Evolutionary conservation across 177 flowering plant genomes (phyloP).

Genomic region (Vitis hybrid): DNA sequence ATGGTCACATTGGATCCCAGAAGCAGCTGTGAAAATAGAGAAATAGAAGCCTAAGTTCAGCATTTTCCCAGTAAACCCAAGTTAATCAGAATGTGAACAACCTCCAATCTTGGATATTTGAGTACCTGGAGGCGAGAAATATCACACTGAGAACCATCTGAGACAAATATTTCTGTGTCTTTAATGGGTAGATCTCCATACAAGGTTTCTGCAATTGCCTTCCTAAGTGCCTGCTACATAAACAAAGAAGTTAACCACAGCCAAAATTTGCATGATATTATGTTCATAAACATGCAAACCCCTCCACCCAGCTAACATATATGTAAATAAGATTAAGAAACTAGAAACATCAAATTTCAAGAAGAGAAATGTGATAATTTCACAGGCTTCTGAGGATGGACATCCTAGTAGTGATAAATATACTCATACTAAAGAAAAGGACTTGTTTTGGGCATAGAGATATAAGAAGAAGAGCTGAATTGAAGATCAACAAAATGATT

Average conservation of each 20-base stretch:
- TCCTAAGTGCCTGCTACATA: constrained; percentile 51
- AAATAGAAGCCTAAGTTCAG: not conserved
- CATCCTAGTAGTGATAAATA: no score
- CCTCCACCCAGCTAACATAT: no score
- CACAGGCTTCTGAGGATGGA: no score
- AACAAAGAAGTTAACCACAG: not conserved
- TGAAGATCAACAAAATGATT: no score
- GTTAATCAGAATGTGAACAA: not conserved
- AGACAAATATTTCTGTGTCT: constrained; percentile 64
- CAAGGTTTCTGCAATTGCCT: constrained; percentile 53
- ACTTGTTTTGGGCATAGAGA: no score
- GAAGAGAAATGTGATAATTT: no score
- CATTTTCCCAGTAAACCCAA: not conserved
- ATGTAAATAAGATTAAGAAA: no score
- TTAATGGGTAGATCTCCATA: constrained; percentile 45
- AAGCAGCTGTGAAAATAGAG: constrained; percentile 51
- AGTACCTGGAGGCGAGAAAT: constrained; percentile 85
- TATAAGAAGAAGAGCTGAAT: no score
- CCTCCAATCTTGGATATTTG: not conserved
- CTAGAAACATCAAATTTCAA: no score
- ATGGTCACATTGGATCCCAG: constrained; percentile 65
- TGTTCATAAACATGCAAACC: no score
- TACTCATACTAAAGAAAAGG: no score
- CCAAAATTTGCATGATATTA: no score
- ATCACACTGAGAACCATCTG: constrained; percentile 91